Percentiles rank a stretch among this genome's conserved stretches.
Evolutionary conservation across 2,329 filamentous ascomycete genomes (phyloP).

Genomic region (Lecanicillium sp.): DNA sequence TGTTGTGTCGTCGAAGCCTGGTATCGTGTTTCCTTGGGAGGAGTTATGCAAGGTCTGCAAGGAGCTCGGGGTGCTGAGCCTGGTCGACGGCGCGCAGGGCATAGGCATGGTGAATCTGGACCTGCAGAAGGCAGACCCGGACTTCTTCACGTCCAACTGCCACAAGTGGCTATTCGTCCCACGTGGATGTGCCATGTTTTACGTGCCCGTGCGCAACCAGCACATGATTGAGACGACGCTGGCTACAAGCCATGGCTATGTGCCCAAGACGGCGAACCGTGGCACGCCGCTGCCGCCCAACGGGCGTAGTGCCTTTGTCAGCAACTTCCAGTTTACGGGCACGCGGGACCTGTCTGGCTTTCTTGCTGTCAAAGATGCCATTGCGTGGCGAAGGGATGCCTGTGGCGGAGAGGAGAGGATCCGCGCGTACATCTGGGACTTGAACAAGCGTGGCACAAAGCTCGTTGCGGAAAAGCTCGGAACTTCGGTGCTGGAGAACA

Average conservation of each 20-base stretch:
- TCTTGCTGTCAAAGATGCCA: slow-evolving; percentile 61
- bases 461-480: slow-evolving; percentile 54
- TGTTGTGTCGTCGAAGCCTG: slow-evolving; percentile 70
- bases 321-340: slow-evolving; percentile 68
- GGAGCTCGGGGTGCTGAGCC: slow-evolving; percentile 59
- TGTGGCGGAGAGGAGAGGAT: slow-evolving; percentile 71
- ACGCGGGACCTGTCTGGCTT: slow-evolving; percentile 68
- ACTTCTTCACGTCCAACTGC: slow-evolving; percentile 82
- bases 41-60: slow-evolving; percentile 55
- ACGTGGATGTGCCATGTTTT: slow-evolving; percentile 71
- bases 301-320: slow-evolving; percentile 53
- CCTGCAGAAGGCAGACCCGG: slow-evolving; percentile 58
- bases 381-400: slow-evolving; percentile 60
- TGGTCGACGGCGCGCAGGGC: slow-evolving; percentile 80
- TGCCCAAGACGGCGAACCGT: slow-evolving; percentile 30
- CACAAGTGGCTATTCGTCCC: slow-evolving; percentile 89
- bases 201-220: slow-evolving; percentile 73
- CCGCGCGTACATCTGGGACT: slow-evolving; percentile 49
- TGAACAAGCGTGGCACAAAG: slow-evolving; percentile 58
- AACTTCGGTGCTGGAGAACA: slow-evolving; percentile 66
- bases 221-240: slow-evolving; percentile 63
- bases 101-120: slow-evolving; percentile 72
- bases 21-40: slow-evolving; percentile 73
- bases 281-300: slow-evolving; percentile 34
- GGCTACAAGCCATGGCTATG: slow-evolving; percentile 75